phyloP scores from a whole-genome alignment of 768 basidiomycete genomes.

The Agaricus sinodeliciosus region DNA sequence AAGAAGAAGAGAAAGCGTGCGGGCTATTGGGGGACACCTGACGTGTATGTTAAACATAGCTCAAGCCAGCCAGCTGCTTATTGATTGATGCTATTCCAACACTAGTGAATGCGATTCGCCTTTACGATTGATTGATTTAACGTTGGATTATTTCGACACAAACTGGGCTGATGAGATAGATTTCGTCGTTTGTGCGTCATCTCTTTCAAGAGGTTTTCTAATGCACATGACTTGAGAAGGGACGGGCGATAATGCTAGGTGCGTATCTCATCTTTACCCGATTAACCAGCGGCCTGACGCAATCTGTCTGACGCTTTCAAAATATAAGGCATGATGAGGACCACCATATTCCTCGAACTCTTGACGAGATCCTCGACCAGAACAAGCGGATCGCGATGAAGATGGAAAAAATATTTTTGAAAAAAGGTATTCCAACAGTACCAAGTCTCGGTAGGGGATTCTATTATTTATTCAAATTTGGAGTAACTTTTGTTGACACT shows the following conservation, averaged over 20 bases:
- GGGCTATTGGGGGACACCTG: constrained; percentile 62
- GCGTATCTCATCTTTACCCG: constrained; percentile 3
- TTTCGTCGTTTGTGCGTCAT: constrained; percentile 76
- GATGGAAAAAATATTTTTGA: constrained; percentile 71
- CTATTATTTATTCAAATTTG: background rate
- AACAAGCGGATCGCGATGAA: constrained; percentile 61
- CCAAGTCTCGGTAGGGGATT: constrained; percentile 59
- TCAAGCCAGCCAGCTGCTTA: background rate
- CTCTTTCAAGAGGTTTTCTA: constrained; percentile 1
- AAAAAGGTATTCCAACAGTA: constrained; percentile 68
- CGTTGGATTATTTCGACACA: constrained; percentile 72
- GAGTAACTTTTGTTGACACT: constrained; percentile 6
- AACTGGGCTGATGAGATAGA: constrained; percentile 83
- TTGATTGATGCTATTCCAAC: background rate
- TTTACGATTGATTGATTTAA: constrained; percentile 68
- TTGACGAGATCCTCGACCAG: constrained; percentile 68
- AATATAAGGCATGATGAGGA: constrained; percentile 75
- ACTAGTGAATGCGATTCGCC: constrained; percentile 78
- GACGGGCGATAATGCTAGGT: constrained; percentile 77
- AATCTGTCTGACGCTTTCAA: background rate
- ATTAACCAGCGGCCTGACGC: background rate
- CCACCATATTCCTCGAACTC: constrained; percentile 70
- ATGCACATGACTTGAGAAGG: constrained; percentile 29
- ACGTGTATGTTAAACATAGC: constrained; percentile 40
- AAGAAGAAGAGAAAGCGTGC: constrained; percentile 47